Percentiles rank a stretch among this genome's conserved stretches.
Conservation (phyloP, 768 basidiomycete species). For the Boletus sp. region DNA sequence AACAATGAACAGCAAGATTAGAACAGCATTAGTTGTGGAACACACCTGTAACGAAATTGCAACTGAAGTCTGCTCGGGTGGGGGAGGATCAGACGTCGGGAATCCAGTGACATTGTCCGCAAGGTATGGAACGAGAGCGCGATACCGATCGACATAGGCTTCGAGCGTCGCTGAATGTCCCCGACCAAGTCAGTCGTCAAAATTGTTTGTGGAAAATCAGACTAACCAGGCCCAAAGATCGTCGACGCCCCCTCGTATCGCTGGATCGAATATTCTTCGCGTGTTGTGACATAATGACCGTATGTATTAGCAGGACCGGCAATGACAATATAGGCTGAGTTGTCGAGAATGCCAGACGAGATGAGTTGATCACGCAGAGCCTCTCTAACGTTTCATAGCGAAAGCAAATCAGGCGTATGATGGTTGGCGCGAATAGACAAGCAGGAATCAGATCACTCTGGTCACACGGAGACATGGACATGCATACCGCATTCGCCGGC, state of each 20-base stretch:
- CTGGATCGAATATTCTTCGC: slow-evolving; percentile 72
- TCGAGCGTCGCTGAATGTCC: slow-evolving; percentile 61
- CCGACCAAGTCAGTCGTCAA: background rate
- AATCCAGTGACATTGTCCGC: slow-evolving; percentile 44
- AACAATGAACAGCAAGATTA: background rate
- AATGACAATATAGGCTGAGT: slow-evolving; percentile 72
- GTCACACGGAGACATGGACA: background rate
- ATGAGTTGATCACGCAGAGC: slow-evolving; percentile 66
- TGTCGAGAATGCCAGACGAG: slow-evolving; percentile 57
- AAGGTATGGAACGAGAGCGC: slow-evolving; percentile 61
- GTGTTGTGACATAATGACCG: slow-evolving; percentile 69
- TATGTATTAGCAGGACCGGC: slow-evolving; percentile 85
- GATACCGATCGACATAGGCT: slow-evolving; percentile 76
- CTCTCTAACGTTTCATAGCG: slow-evolving; percentile 42
- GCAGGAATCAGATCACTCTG: slow-evolving; percentile 1
- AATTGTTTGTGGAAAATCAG: background rate
- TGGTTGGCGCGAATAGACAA: background rate
- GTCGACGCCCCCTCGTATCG: slow-evolving; percentile 83
- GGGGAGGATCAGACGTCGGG: slow-evolving; percentile 62
- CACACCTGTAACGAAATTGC: slow-evolving; percentile 67
- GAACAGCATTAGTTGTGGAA: background rate
- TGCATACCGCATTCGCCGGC: slow-evolving; percentile 66
- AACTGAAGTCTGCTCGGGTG: slow-evolving; percentile 59
- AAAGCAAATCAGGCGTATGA: background rate
- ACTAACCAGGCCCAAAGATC: slow-evolving; percentile 70